A percentile compares a stretch with the other conserved stretches of the same genome.
These are phyloP conservation scores for Diaporthe ampelina DNA, from an alignment of 2,329 filamentous ascomycete genomes.

Conservation along the genomic window DNA sequence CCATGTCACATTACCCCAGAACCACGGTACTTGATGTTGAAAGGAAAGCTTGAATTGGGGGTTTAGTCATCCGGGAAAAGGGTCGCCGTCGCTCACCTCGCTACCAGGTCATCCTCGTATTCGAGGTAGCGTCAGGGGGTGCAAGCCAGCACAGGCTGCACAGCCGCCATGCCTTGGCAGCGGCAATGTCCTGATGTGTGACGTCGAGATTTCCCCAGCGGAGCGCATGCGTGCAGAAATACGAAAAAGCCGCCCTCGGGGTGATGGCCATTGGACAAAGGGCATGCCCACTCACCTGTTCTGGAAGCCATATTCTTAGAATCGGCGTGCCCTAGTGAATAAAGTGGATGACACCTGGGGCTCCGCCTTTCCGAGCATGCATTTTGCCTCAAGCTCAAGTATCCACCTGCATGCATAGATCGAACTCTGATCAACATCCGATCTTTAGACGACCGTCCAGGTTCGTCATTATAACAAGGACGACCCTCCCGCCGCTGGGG, in stretches of 20 bases:
- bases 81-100: constrained; percentile 8
- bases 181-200: constrained; percentile 23
- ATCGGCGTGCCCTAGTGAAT: constrained; percentile 9
- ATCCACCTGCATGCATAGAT: constrained; percentile 7
- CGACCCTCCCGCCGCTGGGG: not conserved
- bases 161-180: constrained; percentile 28
- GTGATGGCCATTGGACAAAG: not conserved
- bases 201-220: constrained; percentile 18
- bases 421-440: constrained; percentile 14
- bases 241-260: constrained; percentile 11
- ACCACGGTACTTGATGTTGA: constrained; percentile 10
- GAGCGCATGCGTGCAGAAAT: constrained; percentile 27
- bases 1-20: constrained; percentile 14
- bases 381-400: constrained; percentile 2
- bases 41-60: constrained; percentile 8
- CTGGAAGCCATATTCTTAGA: constrained; percentile 28
- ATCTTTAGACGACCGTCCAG: not conserved
- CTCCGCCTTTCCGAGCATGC: not conserved
- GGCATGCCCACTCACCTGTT: constrained; percentile 21
- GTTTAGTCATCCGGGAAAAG: constrained; percentile 2
- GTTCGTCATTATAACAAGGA: constrained; percentile 2
- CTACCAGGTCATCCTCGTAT: constrained; percentile 28
- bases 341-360: constrained; percentile 13
- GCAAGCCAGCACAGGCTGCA: constrained; percentile 21
- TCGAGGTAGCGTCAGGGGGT: constrained; percentile 15